Conservation (phyloP, 257 asterid genomes). For the Salvia splendens region DNA sequence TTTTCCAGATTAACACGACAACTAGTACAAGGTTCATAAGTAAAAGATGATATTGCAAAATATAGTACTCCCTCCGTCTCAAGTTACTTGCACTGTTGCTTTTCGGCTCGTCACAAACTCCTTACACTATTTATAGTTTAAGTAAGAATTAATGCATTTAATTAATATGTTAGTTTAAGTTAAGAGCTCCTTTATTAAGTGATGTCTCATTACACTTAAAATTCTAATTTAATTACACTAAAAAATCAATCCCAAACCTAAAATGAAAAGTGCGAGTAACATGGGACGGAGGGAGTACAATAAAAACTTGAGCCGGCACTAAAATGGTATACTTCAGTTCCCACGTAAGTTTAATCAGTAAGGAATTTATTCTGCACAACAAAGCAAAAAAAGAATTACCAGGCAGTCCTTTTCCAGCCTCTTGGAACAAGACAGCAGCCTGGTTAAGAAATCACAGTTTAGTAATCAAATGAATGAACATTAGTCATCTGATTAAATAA, state of each 20-base stretch:
- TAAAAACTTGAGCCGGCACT: neutral
- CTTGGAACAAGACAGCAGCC: constrained; percentile 89
- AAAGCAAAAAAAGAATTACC: constrained; percentile 49
- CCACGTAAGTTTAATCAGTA: neutral
- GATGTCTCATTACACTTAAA: no score
- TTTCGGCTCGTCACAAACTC: no score
- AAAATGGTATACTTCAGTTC: neutral
- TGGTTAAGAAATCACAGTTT: constrained; percentile 38
- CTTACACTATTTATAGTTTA: no score
- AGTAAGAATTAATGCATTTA: no score
- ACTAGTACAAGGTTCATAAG: constrained; percentile 13
- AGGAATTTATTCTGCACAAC: neutral
- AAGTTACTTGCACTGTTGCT: no score
- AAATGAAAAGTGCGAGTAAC: no score
- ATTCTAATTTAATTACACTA: no score
- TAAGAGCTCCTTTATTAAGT: no score
- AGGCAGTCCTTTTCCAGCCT: constrained; percentile 49
- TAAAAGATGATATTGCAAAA: constrained; percentile 5
- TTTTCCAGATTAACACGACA: constrained; percentile 8
- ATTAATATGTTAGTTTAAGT: no score
- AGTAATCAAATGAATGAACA: constrained; percentile 23
- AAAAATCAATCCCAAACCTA: no score
- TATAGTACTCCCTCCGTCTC: no score
- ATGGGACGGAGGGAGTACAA: no score
- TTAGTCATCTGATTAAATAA: constrained; percentile 15